Base-by-base conservation (phyloP, 768 basidiomycete species). In the Leucocoprinus leucothites region DNA sequence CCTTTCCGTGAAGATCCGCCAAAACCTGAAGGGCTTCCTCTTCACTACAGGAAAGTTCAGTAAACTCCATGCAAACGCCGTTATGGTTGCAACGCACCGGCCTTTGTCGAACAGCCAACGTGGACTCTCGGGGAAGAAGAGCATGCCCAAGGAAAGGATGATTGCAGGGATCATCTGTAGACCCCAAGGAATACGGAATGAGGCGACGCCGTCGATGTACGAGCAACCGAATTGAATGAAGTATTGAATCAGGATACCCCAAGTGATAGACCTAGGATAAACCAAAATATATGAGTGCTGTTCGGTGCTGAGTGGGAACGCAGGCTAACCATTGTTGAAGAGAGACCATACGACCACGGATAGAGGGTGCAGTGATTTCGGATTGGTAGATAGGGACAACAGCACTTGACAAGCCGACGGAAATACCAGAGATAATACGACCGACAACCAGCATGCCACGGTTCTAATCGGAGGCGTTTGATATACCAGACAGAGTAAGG, bases 101-200 rank as follows among this genome's bases (percentile, higher is more conserved):
- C 73, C 74, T 47, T 82, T 74, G 62, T 91, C 87, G 52, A 88
- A 70, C 40, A 90, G 76, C 79, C 79, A 90, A 66, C 89, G 81
- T 4, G 89, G 88, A 44, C 80, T 82, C 61, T 86, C 85, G 0
- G 85, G 87, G 75, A 89, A 86, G 58, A 77, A 56, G 9, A 75
- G 48, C 87, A 91, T 89, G 43, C 88, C 86, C 7, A 80, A 21
- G 46, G 80, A 81, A 24, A 91, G 77, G 9, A 92, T 53, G 56
- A 89, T 77, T 6, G 86, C 90, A 21, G 89, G 89, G 50, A 92
- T 89, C 74, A 87, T 79, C 65, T 91, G 89, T 24, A 91, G 69
- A 53, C 85, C 85, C 87, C 87, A 89, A 9, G 88, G 89, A 60
- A 91, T 85, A 22, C 88, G 84, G 79, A 89, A 91, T 0, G 87